These are phyloP conservation scores for Cladosporium cucumerinum DNA, from an alignment of 2,329 filamentous ascomycete genomes.

Conservation along the genomic window DNA sequence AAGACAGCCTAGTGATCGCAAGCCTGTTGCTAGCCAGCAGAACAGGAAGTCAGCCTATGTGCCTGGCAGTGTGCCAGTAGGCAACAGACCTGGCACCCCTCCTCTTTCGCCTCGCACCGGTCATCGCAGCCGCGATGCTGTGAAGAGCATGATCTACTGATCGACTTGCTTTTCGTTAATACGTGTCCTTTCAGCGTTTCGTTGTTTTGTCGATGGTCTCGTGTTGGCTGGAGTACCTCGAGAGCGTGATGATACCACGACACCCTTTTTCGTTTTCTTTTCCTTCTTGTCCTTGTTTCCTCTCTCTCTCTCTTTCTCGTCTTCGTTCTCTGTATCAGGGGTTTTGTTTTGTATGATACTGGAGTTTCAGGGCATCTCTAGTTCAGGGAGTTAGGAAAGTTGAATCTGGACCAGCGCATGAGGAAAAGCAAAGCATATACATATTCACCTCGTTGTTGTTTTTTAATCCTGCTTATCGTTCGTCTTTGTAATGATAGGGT, in stretches of 20 bases:
- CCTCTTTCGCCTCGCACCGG: slow-evolving; percentile 32
- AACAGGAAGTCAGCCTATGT: slow-evolving; percentile 23
- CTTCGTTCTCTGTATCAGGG: not conserved
- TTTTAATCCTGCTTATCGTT: not conserved
- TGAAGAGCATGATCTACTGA: slow-evolving; percentile 40
- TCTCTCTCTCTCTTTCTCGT: not conserved
- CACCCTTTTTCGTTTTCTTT: not conserved
- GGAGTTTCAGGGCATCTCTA: slow-evolving; percentile 10
- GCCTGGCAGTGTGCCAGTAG: slow-evolving; percentile 27
- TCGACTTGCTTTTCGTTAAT: not conserved
- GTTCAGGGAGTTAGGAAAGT: not conserved
- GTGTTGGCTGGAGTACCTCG: not conserved
- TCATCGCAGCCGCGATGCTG: slow-evolving; percentile 32
- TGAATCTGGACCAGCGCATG: not conserved
- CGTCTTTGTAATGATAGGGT: not conserved
- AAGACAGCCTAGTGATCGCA: slow-evolving; percentile 21
- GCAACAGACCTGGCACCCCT: slow-evolving; percentile 31
- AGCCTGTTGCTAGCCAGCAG: slow-evolving; percentile 18
- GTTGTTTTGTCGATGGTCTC: not conserved
- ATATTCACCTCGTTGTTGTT: not conserved
- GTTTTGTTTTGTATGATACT: slow-evolving; percentile 8
- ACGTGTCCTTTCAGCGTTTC: not conserved
- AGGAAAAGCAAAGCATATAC: not conserved
- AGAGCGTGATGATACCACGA: slow-evolving; percentile 12
- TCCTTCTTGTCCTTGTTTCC: not conserved